Evolutionary conservation across 164 flowering plant species (phyloP).

Genomic region (Taxillus chinensis): DNA sequence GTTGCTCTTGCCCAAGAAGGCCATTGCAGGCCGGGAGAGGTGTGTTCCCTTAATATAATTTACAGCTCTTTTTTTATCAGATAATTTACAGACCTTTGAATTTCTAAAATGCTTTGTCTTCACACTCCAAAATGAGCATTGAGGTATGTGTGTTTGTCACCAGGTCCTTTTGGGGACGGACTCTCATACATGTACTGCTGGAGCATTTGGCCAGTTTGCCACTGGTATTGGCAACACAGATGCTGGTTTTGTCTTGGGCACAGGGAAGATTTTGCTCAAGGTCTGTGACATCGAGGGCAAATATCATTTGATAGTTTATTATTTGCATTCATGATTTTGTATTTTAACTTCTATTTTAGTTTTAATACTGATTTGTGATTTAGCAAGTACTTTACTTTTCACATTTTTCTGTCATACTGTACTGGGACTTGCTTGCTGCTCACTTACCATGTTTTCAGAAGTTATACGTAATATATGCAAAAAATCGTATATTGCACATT

Average conservation of each 20-base stretch:
- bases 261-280: slow-evolving; percentile 91
- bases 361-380: background rate
- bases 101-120: background rate
- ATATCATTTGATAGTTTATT: background rate
- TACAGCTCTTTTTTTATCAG: no score
- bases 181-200: slow-evolving; percentile 99
- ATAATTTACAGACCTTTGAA: no score
- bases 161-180: slow-evolving; percentile 96
- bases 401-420: no score
- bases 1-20: slow-evolving; percentile 99
- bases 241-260: slow-evolving; percentile 91
- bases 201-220: slow-evolving; percentile 99
- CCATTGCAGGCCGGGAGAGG: slow-evolving; percentile 99
- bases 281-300: slow-evolving; percentile 18
- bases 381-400: slow-evolving; percentile 4
- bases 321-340: no score
- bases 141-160: slow-evolving; percentile 3
- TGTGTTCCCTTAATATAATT: slow-evolving; percentile 10
- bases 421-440: no score
- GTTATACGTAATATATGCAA: no score
- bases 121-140: background rate
- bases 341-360: no score
- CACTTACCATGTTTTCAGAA: no score
- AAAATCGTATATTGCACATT: no score
- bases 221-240: slow-evolving; percentile 98